Percentiles rank a stretch among this genome's conserved stretches.
These are phyloP conservation scores for Jamesozyma spencerorum DNA, from an alignment of 805 yeast genomes.

Conservation along the genomic window DNA sequence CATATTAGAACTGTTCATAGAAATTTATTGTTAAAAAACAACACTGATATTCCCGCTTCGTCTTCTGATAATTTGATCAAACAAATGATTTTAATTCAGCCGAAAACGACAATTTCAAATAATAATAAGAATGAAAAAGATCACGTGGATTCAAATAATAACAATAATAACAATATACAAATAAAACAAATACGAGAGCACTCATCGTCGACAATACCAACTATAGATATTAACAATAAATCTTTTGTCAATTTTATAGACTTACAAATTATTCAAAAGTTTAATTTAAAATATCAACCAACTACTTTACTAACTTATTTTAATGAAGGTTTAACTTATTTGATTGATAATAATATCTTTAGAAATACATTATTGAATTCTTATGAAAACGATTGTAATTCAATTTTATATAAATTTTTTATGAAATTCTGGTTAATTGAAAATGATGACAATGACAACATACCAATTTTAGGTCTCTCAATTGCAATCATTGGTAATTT, in stretches of 20 bases:
- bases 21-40: constrained; percentile 1
- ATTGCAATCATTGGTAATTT: constrained; percentile 2
- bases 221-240: too few species aligned
- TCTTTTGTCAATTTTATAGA: too few species aligned
- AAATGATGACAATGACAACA: not conserved
- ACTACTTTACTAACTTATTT: constrained; percentile 1
- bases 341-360: not conserved
- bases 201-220: too few species aligned
- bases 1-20: constrained; percentile 73
- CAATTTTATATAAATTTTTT: constrained; percentile 1
- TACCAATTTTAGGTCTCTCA: constrained; percentile 1
- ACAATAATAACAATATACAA: too few species aligned
- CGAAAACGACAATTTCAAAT: too few species aligned
- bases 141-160: too few species aligned
- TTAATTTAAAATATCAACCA: not conserved
- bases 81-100: too few species aligned
- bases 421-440: not conserved
- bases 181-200: too few species aligned
- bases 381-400: not conserved
- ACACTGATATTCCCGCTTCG: too few species aligned
- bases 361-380: not conserved
- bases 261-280: too few species aligned
- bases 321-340: not conserved
- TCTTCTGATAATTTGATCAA: too few species aligned
- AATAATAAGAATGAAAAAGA: too few species aligned